Base-by-base conservation (phyloP, 2,329 filamentous ascomycete genomes). In the Botryosphaeria dothidea region DNA sequence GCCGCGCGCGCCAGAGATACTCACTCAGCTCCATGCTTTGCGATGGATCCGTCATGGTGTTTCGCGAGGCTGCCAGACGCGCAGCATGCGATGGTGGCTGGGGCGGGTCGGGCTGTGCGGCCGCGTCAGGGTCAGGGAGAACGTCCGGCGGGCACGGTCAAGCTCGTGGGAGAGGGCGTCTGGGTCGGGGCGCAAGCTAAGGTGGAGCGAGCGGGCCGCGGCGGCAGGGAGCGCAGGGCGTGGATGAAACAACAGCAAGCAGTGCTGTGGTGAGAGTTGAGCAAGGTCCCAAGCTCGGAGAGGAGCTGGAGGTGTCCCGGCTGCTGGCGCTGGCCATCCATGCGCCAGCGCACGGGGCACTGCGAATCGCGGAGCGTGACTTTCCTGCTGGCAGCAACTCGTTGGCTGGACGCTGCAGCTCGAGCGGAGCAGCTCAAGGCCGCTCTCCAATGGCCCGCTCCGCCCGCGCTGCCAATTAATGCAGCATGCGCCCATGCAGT, bases 21-120 rank as follows among this genome's bases (percentile, higher is more conserved):
- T 60, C 72, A 77, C 75, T 77, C 67, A 76, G 67, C 67, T 78
- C 75, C 64, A 72, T 71, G 66, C 72, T 72, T 52, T 69, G 67
- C 62, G 74, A 64, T 66, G 74, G 70, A 63, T 78, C 75, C 67
- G 75, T 72, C 75, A 78, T 78, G 72, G 70, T 78, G 72, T 72
- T 70, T 68, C 52, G 62, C 62, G 27, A 51, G 62, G 51, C 62
- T 65, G 63, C 25, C 21, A 41, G 19, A 17, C 15, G 46, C 23
- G 45, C 56, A 65, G 56, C 63, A 58, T 65, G 63, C 63, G 63
- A 49, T 45, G 63, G 62, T 64, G 61, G 49, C 49, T 54, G 48
- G 48, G 48, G 61, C 29, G 41, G 49, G 61, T 64, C 25, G 61
- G 61, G 61, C 61, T 48, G 61, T 21, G 48, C 61, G 61, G 61